Evolutionary conservation across 352 stramenopile genomes (phyloP).

Genomic region (Phytophthora ohioensis): DNA sequence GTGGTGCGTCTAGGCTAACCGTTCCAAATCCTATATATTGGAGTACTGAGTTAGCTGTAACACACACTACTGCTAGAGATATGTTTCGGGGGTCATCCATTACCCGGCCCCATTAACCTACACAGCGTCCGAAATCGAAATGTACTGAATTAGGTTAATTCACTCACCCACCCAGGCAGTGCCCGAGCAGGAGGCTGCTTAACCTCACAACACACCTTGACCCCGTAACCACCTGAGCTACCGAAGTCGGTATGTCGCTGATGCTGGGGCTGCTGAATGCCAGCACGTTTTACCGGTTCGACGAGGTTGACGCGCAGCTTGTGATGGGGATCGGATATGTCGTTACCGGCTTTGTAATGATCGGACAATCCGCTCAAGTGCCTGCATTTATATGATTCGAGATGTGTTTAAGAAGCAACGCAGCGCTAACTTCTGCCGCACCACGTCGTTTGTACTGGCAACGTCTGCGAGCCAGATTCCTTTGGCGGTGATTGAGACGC

Average conservation of each 20-base stretch:
- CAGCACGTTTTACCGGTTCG: constrained; percentile 66
- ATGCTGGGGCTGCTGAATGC: constrained; percentile 66
- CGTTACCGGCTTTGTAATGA: constrained; percentile 80
- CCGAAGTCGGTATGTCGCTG: constrained; percentile 43
- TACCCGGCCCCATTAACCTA: too few species aligned
- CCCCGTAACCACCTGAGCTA: too few species aligned
- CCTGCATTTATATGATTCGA: constrained; percentile 72
- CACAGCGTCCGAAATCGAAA: too few species aligned
- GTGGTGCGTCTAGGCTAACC: too few species aligned
- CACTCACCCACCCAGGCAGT: too few species aligned
- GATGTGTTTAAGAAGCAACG: constrained; percentile 90
- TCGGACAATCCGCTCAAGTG: constrained; percentile 83
- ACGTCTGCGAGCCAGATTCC: constrained; percentile 55
- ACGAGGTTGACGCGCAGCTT: constrained; percentile 54
- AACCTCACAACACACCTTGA: too few species aligned
- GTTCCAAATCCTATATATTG: too few species aligned
- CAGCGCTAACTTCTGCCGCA: constrained; percentile 87
- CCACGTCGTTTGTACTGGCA: constrained; percentile 80
- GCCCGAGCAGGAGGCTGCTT: too few species aligned
- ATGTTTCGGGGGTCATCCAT: too few species aligned
- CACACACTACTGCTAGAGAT: too few species aligned
- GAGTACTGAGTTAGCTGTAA: too few species aligned
- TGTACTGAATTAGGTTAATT: too few species aligned
- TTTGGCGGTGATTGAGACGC: constrained; percentile 67
- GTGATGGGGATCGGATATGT: constrained; percentile 87